A percentile compares a stretch with the other conserved stretches of the same genome.
phyloP scores from a whole-genome alignment of 2,329 filamentous ascomycete genomes.

The Alternaria consortialis region DNA sequence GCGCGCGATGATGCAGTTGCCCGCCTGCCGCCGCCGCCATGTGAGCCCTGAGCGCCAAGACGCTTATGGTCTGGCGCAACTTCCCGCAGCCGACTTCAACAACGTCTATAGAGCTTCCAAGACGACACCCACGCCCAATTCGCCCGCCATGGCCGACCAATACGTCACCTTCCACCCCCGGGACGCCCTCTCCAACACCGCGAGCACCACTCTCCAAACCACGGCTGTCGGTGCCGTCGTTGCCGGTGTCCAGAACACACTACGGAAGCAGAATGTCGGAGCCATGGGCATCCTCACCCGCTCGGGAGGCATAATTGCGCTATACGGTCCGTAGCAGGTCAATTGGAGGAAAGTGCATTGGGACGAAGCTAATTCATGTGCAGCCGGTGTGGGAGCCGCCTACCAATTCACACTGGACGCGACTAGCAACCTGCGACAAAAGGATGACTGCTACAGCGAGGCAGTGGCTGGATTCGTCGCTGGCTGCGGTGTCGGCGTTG shows the following conservation, averaged over 20 bases:
- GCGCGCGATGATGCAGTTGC: conserved; percentile 19
- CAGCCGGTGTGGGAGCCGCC: conserved; percentile 76
- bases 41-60: conserved; percentile 10
- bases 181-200: conserved; percentile 75
- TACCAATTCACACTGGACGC: conserved; percentile 81
- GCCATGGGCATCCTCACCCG: conserved; percentile 81
- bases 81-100: conserved; percentile 14
- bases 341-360: not conserved
- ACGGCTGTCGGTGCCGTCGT: conserved; percentile 74
- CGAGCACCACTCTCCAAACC: conserved; percentile 71
- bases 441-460: conserved; percentile 80
- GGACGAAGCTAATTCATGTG: conserved; percentile 40
- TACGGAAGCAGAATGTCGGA: conserved; percentile 83
- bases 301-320: conserved; percentile 76
- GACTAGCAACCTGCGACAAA: conserved; percentile 84
- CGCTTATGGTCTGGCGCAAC: conserved; percentile 14
- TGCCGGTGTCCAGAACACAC: conserved; percentile 85
- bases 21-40: conserved; percentile 1
- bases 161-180: conserved; percentile 69
- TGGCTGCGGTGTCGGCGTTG: conserved; percentile 76
- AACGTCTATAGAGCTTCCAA: conserved; percentile 9
- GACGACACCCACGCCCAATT: conserved; percentile 36
- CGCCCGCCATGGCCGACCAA: conserved; percentile 50
- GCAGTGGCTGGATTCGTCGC: conserved; percentile 79
- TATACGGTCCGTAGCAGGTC: conserved; percentile 65